These are phyloP conservation scores for Camptophora hylomeconis DNA, from an alignment of 2,329 filamentous ascomycete species.

Conservation along the genomic window DNA sequence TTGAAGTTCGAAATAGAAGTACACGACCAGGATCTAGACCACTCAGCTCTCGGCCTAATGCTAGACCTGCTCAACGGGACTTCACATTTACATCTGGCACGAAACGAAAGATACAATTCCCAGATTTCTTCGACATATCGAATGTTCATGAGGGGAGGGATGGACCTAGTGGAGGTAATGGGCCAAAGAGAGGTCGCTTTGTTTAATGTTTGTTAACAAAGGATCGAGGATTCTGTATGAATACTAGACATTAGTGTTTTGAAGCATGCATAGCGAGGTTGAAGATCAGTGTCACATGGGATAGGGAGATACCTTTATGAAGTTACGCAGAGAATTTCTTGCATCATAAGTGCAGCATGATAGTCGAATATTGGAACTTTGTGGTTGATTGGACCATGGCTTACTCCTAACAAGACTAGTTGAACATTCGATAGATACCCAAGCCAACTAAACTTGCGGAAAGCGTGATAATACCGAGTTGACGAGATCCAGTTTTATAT, in stretches of 20 bases:
- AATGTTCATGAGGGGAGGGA: conserved; percentile 31
- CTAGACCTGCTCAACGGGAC: conserved; percentile 25
- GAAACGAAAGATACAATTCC: conserved; percentile 34
- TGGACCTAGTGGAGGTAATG: conserved; percentile 27
- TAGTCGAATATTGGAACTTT: no score
- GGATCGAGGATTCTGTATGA: no score
- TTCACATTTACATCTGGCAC: conserved; percentile 28
- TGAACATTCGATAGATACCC: conserved; percentile 55
- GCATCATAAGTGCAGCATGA: no score
- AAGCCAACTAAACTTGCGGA: conserved; percentile 56
- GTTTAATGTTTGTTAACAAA: no score
- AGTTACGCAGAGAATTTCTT: no score
- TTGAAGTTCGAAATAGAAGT: conserved; percentile 30
- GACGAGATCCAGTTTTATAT: conserved; percentile 60
- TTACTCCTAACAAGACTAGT: no score
- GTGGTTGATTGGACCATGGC: no score
- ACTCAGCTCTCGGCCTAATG: conserved; percentile 26
- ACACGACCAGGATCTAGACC: conserved; percentile 25
- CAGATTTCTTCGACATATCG: conserved; percentile 38
- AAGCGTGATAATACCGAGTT: conserved; percentile 52
- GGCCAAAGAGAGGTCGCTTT: conserved; percentile 32
- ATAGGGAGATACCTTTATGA: no score
- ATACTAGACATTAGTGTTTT: no score
- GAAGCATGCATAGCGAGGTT: no score
- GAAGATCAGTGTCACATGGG: no score